A percentile compares a stretch with the other conserved stretches of the same genome.
Evolutionary conservation across 169 alveolate genomes (phyloP).

Genomic region (Eimeria praecox): DNA sequence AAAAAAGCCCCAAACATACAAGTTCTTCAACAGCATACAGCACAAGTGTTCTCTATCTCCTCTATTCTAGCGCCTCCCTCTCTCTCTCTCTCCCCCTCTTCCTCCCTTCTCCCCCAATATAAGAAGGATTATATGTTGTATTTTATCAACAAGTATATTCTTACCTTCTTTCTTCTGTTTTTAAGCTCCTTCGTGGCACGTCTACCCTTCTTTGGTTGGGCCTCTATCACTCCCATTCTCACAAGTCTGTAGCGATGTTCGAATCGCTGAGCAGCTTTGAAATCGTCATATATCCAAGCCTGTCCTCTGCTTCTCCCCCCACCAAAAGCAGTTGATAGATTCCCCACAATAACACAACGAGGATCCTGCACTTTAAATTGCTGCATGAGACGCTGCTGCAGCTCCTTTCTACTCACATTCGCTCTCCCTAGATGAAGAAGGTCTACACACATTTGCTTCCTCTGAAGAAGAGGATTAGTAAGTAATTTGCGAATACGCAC

Average conservation of each 20-base stretch:
- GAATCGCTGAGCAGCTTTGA: slow-evolving; percentile 93
- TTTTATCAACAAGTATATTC: too few species aligned
- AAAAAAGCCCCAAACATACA: too few species aligned
- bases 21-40: too few species aligned
- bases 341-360: slow-evolving; percentile 91
- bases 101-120: too few species aligned
- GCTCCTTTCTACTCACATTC: slow-evolving; percentile 94
- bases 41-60: too few species aligned
- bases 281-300: slow-evolving; percentile 95
- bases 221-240: slow-evolving; percentile 71
- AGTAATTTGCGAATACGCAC: slow-evolving; percentile 93
- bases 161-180: slow-evolving; percentile 83
- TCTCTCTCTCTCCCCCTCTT: too few species aligned
- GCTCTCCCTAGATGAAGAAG: slow-evolving; percentile 96
- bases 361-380: slow-evolving; percentile 86
- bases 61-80: too few species aligned
- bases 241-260: slow-evolving; percentile 93
- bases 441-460: slow-evolving; percentile 95
- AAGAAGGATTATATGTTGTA: too few species aligned
- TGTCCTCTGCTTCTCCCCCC: slow-evolving; percentile 98
- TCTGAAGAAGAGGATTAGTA: slow-evolving; percentile 94
- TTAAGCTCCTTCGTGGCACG: slow-evolving; percentile 82
- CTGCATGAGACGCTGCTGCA: slow-evolving; percentile 94
- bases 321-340: slow-evolving; percentile 97
- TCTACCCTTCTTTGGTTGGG: slow-evolving; percentile 76